These are phyloP conservation scores for Schizophyllum commune DNA, from an alignment of 1,284 basidiomycete genomes.

Conservation along the genomic window DNA sequence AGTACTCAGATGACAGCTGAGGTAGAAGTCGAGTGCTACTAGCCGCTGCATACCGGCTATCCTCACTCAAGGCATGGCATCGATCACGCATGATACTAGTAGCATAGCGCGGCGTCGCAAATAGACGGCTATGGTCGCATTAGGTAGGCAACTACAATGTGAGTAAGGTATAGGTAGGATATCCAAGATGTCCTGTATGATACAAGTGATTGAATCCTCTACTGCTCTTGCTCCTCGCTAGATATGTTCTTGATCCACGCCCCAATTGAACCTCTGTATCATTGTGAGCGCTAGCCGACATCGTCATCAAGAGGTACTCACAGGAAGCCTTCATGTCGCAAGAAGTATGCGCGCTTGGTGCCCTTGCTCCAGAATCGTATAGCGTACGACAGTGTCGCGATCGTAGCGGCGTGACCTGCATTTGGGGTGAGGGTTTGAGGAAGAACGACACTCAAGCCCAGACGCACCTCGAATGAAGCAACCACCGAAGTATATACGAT, in stretches of 20 bases:
- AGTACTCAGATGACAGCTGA: not conserved
- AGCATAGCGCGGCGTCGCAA: too few relatives aligned
- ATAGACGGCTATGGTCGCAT: not conserved
- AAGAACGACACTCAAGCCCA: constrained; percentile 16
- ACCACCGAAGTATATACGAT: constrained; percentile 98
- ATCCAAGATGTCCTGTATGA: not conserved
- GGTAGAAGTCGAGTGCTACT: not conserved
- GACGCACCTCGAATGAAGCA: constrained; percentile 94
- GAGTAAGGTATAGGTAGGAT: not conserved
- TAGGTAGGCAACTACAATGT: not conserved
- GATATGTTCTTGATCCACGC: constrained; percentile 93
- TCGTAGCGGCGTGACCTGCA: constrained; percentile 91
- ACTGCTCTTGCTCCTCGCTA: constrained; percentile 20
- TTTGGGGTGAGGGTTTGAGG: constrained; percentile 6
- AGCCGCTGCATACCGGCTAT: not conserved
- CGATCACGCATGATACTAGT: too few relatives aligned
- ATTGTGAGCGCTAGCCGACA: not conserved
- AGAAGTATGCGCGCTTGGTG: constrained; percentile 92
- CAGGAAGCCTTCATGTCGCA: constrained; percentile 97
- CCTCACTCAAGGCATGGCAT: too few relatives aligned
- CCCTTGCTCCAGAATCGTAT: constrained; percentile 99
- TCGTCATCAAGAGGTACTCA: constrained; percentile 40
- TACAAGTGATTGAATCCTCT: constrained; percentile 2
- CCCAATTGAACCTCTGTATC: constrained; percentile 74
- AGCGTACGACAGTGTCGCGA: constrained; percentile 96